Conservation (phyloP, 83 land plant genomes). For the Isoetes engelmannii region DNA sequence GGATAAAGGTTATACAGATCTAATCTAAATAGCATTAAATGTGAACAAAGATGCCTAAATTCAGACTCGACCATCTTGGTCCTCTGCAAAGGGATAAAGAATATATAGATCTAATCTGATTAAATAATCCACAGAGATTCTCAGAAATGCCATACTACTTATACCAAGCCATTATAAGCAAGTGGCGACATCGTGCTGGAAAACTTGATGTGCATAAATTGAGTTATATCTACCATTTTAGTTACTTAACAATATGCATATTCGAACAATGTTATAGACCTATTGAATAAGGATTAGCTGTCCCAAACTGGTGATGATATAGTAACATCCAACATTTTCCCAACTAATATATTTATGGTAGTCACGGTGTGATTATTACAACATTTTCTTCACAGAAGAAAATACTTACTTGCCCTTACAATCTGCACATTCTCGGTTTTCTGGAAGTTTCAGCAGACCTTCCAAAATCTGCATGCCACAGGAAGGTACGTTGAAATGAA, state of each 20-base stretch:
- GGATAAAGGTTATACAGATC: background rate
- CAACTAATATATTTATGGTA: background rate
- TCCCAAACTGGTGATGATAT: background rate
- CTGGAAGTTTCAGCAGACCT: constrained; percentile 69
- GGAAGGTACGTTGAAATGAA: background rate
- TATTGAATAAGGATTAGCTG: background rate
- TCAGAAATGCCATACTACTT: background rate
- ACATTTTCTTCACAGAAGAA: background rate
- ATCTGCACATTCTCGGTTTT: constrained; percentile 83
- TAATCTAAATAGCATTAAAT: constrained; percentile 46
- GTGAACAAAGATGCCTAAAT: constrained; percentile 71
- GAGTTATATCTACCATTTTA: background rate
- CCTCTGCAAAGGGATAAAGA: constrained; percentile 28
- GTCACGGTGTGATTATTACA: background rate
- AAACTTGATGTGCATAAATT: background rate
- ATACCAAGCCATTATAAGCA: background rate
- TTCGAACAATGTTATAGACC: background rate
- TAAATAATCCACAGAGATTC: background rate
- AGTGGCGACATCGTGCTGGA: background rate
- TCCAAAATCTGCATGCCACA: constrained; percentile 54
- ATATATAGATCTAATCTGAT: background rate
- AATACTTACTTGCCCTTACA: constrained; percentile 62
- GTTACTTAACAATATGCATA: background rate
- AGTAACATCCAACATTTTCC: background rate
- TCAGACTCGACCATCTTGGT: constrained; percentile 88